Evolutionary conservation across 148 eudicot genomes (phyloP).

Genomic region (Suaeda aralocaspica): DNA sequence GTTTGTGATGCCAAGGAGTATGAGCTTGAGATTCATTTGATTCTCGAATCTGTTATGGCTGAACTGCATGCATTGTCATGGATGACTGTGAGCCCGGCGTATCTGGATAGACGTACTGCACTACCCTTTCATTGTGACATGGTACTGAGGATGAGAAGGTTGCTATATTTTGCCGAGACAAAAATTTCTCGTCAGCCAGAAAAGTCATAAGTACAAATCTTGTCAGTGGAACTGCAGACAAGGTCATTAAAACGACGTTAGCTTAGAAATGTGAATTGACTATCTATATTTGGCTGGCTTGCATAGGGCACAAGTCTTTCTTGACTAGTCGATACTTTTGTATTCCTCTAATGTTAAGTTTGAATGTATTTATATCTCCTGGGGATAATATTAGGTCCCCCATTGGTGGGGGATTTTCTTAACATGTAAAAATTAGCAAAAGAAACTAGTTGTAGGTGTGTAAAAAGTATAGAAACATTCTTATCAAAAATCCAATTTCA

Average conservation of each 20-base stretch:
- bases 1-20: slow-evolving; percentile 48
- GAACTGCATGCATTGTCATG: slow-evolving; percentile 92
- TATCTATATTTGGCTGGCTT: not conserved
- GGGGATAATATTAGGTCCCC: not conserved
- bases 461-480: slow-evolving; percentile 1
- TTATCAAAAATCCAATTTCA: no score
- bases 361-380: slow-evolving; percentile 9
- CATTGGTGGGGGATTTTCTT: not conserved
- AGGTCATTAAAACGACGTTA: not conserved
- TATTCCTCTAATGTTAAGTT: slow-evolving; percentile 3
- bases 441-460: not conserved
- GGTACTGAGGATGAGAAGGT: slow-evolving; percentile 71
- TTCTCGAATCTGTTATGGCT: slow-evolving; percentile 68
- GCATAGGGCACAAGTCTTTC: not conserved
- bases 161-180: slow-evolving; percentile 88
- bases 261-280: slow-evolving; percentile 1
- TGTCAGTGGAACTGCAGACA: not conserved
- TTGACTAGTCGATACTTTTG: not conserved
- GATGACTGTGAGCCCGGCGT: slow-evolving; percentile 95
- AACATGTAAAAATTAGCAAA: not conserved
- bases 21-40: slow-evolving; percentile 53
- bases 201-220: slow-evolving; percentile 26
- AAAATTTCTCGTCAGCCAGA: slow-evolving; percentile 47
- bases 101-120: slow-evolving; percentile 82
- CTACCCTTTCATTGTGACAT: slow-evolving; percentile 91